phyloP scores from a whole-genome alignment of 2,329 filamentous ascomycete genomes.

The Trichoderma atroviride region DNA sequence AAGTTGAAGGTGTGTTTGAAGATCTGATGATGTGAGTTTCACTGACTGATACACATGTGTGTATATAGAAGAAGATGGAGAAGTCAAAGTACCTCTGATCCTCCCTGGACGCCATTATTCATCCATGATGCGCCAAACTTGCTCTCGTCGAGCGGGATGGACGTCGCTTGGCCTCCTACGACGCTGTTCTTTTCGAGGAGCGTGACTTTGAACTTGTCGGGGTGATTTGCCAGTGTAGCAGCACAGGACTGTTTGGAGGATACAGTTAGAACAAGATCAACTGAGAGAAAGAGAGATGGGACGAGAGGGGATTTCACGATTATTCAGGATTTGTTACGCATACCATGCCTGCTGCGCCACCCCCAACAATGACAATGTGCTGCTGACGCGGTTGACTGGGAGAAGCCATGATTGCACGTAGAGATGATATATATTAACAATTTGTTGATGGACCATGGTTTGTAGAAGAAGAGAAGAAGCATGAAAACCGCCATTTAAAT shows the following conservation, averaged over 20 bases:
- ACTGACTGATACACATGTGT: no score
- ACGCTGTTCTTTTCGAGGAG: constrained; percentile 61
- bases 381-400: constrained; percentile 45
- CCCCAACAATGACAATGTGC: constrained; percentile 62
- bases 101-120: constrained; percentile 67
- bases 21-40: constrained; percentile 46
- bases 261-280: not conserved
- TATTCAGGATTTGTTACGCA: not conserved
- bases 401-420: not conserved
- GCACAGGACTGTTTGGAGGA: constrained; percentile 58
- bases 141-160: constrained; percentile 58
- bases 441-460: not conserved
- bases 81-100: constrained; percentile 40
- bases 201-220: constrained; percentile 66
- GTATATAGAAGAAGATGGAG: no score
- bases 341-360: constrained; percentile 65
- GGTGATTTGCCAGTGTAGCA: constrained; percentile 66
- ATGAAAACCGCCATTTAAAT: not conserved
- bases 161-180: constrained; percentile 64
- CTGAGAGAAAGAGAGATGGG: not conserved
- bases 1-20: constrained; percentile 70
- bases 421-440: not conserved
- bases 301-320: not conserved
- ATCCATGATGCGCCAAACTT: constrained; percentile 62
- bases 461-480: not conserved